phyloP scores from a whole-genome alignment of 2,329 filamentous ascomycete species.

The Gremmenia infestans region DNA sequence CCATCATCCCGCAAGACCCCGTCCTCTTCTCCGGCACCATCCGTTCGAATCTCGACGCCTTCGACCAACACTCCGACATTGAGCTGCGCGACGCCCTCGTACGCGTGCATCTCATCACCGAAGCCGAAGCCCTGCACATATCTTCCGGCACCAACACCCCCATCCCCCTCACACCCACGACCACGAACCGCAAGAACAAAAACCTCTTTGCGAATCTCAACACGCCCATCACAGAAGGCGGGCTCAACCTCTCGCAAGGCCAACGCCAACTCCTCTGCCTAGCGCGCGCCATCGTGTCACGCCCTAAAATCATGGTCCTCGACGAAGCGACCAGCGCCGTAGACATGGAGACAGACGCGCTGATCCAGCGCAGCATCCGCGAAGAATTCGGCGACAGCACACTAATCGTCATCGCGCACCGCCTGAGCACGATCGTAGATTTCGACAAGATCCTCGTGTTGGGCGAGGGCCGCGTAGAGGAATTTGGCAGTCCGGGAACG shows the following conservation, averaged over 20 bases:
- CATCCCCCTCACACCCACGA: conserved; percentile 17
- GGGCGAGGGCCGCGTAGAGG: conserved; percentile 60
- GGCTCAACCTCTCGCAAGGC: conserved; percentile 69
- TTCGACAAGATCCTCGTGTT: conserved; percentile 72
- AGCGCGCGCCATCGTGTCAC: conserved; percentile 65
- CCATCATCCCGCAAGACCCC: conserved; percentile 80
- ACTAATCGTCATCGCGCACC: conserved; percentile 69
- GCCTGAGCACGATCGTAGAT: conserved; percentile 70
- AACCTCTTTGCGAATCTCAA: conserved; percentile 62
- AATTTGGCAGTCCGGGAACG: conserved; percentile 61
- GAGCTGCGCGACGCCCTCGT: conserved; percentile 65
- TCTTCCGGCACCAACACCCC: conserved; percentile 23
- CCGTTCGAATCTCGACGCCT: conserved; percentile 72
- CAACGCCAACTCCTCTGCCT: conserved; percentile 73
- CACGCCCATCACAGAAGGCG: conserved; percentile 64
- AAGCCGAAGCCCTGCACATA: conserved; percentile 5
- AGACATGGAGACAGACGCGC: conserved; percentile 68
- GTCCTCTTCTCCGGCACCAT: conserved; percentile 78
- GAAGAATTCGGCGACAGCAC: conserved; percentile 67
- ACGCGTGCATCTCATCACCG: conserved; percentile 56
- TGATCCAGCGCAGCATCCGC: conserved; percentile 69
- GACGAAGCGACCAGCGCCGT: conserved; percentile 78
- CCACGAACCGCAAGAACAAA: conserved; percentile 41
- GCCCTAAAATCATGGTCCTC: conserved; percentile 72
- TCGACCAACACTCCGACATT: conserved; percentile 62